Evolutionary conservation across 2,329 filamentous ascomycete genomes (phyloP).

Genomic region (Penicillium nordicum): DNA sequence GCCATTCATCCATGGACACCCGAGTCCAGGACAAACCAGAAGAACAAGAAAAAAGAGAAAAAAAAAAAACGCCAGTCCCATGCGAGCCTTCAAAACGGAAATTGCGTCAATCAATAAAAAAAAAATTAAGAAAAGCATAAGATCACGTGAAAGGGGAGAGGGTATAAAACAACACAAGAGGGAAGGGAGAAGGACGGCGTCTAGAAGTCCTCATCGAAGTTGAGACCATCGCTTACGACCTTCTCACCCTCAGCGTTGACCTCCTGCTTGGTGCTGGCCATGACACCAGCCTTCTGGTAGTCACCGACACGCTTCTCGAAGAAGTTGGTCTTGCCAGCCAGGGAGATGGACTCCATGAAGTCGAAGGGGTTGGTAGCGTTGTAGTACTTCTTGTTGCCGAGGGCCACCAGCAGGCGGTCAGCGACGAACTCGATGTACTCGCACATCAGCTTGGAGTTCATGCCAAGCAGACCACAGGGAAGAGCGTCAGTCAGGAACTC

Average conservation of each 20-base stretch:
- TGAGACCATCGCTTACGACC: constrained; percentile 61
- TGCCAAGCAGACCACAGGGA: constrained; percentile 87
- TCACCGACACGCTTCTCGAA: constrained; percentile 99
- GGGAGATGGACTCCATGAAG: constrained; percentile 99
- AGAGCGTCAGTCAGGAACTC: constrained; percentile 97
- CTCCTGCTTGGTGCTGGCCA: constrained; percentile 82
- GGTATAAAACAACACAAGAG: constrained; percentile 25
- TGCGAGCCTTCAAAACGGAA: constrained; percentile 30
- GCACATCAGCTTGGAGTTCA: constrained; percentile 97
- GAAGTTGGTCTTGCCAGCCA: constrained; percentile 99
- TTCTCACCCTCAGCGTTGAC: constrained; percentile 48
- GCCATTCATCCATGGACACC: constrained; percentile 21
- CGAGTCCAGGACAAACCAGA: constrained; percentile 14
- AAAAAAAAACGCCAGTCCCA: constrained; percentile 33
- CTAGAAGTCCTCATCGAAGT: constrained; percentile 96
- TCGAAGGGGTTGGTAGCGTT: constrained; percentile 94
- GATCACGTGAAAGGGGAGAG: constrained; percentile 26
- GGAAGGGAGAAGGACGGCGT: constrained; percentile 24
- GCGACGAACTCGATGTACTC: constrained; percentile 99
- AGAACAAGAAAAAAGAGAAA: constrained; percentile 5
- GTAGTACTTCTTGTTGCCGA: constrained; percentile 94
- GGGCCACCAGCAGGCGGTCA: constrained; percentile 85
- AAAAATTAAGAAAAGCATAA: constrained; percentile 20
- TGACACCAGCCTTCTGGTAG: constrained; percentile 99
- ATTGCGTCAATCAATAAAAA: constrained; percentile 31